These are phyloP conservation scores for Blepharisma stoltei DNA, from an alignment of 73 alveolate genomes.

Conservation along the genomic window DNA sequence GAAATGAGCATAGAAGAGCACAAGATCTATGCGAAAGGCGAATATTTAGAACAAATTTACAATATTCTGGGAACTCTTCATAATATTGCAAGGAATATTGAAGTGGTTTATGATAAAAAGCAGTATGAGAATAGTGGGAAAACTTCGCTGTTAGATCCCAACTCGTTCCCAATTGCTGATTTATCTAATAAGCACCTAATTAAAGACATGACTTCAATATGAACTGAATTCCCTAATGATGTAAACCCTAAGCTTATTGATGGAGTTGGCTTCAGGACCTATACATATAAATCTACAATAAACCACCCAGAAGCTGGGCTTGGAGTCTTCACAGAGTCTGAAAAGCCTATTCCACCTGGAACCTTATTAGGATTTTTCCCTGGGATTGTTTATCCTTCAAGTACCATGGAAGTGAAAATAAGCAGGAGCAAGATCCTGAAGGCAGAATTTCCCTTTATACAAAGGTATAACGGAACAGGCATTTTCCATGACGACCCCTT, in stretches of 20 bases:
- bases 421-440: constrained; percentile 29
- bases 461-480: constrained; percentile 53
- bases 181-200: neutral
- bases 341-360: constrained; percentile 50
- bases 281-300: constrained; percentile 39
- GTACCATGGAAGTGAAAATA: constrained; percentile 32
- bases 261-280: constrained; percentile 35
- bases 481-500: constrained; percentile 42
- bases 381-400: constrained; percentile 47
- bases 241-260: neutral
- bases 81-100: constrained; percentile 20
- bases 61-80: neutral
- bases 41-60: neutral
- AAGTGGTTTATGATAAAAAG: constrained; percentile 12
- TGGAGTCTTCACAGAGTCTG: constrained; percentile 50
- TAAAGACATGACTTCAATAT: neutral
- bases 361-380: constrained; percentile 66
- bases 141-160: neutral
- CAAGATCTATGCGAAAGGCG: neutral
- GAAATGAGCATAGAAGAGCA: constrained; percentile 1
- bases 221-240: neutral
- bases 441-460: constrained; percentile 35
- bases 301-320: constrained; percentile 72
- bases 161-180: constrained; percentile 4
- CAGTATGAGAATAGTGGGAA: neutral